phyloP scores from a whole-genome alignment of 2,329 filamentous ascomycete genomes.

The Fusarium sp. region DNA sequence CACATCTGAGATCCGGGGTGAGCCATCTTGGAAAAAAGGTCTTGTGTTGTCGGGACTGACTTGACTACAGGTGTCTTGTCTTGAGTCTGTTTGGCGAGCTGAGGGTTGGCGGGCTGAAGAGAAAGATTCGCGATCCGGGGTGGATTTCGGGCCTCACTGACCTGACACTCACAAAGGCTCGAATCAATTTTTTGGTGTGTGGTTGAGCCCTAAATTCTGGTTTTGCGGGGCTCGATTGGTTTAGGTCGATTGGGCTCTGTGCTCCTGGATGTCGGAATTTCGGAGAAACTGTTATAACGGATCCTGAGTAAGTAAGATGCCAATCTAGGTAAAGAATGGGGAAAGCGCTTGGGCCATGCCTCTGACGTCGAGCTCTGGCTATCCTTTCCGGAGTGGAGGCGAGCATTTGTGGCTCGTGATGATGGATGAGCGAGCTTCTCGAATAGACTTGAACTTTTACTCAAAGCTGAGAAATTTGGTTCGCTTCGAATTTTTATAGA shows the following conservation, averaged over 20 bases:
- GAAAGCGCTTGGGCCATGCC: conserved; percentile 37
- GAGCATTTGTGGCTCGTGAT: conserved; percentile 33
- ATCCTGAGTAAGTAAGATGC: neutral
- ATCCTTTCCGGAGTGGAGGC: conserved; percentile 6
- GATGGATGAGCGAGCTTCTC: conserved; percentile 24
- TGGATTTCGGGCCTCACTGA: conserved; percentile 46
- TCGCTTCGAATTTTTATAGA: conserved; percentile 1
- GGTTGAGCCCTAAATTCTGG: conserved; percentile 51
- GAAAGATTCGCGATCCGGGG: conserved; percentile 49
- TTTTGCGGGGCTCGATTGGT: neutral
- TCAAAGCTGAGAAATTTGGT: neutral
- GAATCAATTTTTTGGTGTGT: conserved; percentile 49
- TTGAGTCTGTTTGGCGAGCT: conserved; percentile 51
- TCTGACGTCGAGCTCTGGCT: conserved; percentile 40
- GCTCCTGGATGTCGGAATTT: conserved; percentile 1
- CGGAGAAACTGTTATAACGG: conserved; percentile 38
- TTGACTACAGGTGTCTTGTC: conserved; percentile 37
- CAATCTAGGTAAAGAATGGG: neutral
- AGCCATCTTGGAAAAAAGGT: conserved; percentile 65
- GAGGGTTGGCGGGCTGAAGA: conserved; percentile 52
- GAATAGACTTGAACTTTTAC: conserved; percentile 6
- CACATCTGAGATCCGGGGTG: conserved; percentile 72
- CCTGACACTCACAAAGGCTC: conserved; percentile 35
- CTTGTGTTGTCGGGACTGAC: conserved; percentile 47
- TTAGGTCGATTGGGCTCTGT: too few species aligned